Evolutionary conservation across 148 eudicot genomes (phyloP).

Genomic region (Dysphania ambrosioides): DNA sequence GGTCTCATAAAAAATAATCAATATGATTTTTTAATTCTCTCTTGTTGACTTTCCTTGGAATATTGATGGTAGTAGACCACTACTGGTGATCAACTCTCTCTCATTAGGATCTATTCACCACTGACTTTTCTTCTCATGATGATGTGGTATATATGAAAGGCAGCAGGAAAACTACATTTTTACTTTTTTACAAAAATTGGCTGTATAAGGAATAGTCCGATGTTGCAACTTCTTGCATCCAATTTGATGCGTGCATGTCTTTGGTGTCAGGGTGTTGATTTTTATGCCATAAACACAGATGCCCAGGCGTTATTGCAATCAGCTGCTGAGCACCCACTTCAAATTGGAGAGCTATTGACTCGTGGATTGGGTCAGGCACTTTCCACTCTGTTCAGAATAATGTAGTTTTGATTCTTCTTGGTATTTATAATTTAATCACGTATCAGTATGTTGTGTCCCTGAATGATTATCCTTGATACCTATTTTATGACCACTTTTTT

Average conservation of each 20-base stretch:
- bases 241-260: conserved; percentile 22
- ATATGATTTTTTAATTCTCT: no score
- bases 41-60: no score
- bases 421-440: neutral
- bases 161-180: neutral
- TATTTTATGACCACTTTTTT: neutral
- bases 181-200: no score
- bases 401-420: no score
- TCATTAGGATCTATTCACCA: neutral
- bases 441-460: neutral
- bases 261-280: conserved; percentile 85
- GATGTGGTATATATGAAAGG: no score
- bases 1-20: no score
- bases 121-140: neutral
- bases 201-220: neutral
- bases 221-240: neutral
- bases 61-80: no score
- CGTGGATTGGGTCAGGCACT: conserved; percentile 88
- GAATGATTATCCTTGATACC: neutral
- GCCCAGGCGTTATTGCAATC: conserved; percentile 88
- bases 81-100: no score
- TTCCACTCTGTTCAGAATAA: neutral
- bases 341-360: conserved; percentile 95
- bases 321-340: conserved; percentile 85
- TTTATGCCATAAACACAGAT: conserved; percentile 96